Base-by-base conservation (phyloP, 805 yeast species). In the Spathaspora sp. region DNA sequence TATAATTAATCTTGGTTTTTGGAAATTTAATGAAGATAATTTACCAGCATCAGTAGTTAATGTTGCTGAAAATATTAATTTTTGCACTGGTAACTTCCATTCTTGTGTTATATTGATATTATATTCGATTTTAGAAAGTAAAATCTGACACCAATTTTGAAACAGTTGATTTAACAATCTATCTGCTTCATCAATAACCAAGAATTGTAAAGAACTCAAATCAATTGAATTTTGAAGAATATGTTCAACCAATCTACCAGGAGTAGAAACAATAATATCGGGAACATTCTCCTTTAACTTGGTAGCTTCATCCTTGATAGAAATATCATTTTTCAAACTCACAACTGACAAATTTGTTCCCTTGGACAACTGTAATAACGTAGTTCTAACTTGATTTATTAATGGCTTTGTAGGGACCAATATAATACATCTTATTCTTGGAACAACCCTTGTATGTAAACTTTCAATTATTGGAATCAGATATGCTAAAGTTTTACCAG, bases 401-500 rank as follows among this genome's bases (percentile, higher is more conserved):
- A 94, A 78, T 1, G 97, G 93, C 60, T 84, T 85, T 9, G 99
- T 94, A 9, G 99, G 99, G 1, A 93, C 89, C 19, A 94, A 65
- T 1, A 94, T 75, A 3, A 94, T 73, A 39, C 94, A 92, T 48
- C 97, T 70, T 3, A 89, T 66, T 49, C 83, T 73, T 1, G 96
- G 92, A 1, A 90, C 90, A 1, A 79, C 72, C 52, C 97, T 77
- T 8, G 70, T 67, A 14, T 76, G 70, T 49, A 93, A 72, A 2
- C 82, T 70, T 54, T 92, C 91, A 2, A 94, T 76, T 7, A 94
- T 78, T 10, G 99, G 97, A 29, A 94, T 81, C 48, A 97, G 97
- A 66, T 89, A 94, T 0, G 99, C 99, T 52, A 92, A 73, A 0
- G 99, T 94, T 65, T 94, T 94, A 76, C 99, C 99, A 1, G 97